Base-by-base conservation (phyloP, 495 filamentous ascomycete genomes). In the Penicillium mononematosum region DNA sequence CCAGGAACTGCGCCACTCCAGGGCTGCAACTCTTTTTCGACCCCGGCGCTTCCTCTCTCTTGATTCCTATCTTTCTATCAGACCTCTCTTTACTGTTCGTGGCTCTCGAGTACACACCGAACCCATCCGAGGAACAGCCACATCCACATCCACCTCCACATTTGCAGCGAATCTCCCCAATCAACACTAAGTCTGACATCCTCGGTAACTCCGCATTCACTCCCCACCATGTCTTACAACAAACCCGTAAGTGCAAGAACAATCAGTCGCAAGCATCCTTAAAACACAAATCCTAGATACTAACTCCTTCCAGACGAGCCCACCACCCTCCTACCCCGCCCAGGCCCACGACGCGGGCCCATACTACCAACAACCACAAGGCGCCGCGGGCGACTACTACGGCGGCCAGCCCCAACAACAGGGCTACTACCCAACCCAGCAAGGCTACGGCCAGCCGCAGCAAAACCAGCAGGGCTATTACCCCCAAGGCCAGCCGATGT, bases 251-350 rank as follows among this genome's bases (percentile, higher is more conserved):
- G 68, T 68, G 3, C 47, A 42, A 46, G 14, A 43, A 7, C 29
- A 10, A 9, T 29, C 29, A 6, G 43, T 12, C 43, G 24, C n/a
- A 41, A 43, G 34, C 24, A 2, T 39, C 5, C 43, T n/a, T 19
- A 36, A 43, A 38, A 19, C 45, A 50, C 34, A 27, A 17, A n/a
- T 39, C 7, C 16, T 17, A 17, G 27, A 22, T 19, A n/a, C 31
- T 29, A 39, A 14, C 17, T 17, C 22, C n/a, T 4, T 55, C 24
- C 45, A 76, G 74, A 71, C 67, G 46, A 69, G 70, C 44, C 72
- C 74, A 16, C 74, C 74, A n/a, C 74, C 74, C 36, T 70, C 74
- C 31, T 75, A 75, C 58, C 73, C 67, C 5, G 50, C 63, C 10
- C 69, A 67, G 11, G 59, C 57, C 65, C 67, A 74, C 60, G 63